Evolutionary conservation across 2,329 filamentous ascomycete genomes (phyloP).

Genomic region (Diplodia seriata): DNA sequence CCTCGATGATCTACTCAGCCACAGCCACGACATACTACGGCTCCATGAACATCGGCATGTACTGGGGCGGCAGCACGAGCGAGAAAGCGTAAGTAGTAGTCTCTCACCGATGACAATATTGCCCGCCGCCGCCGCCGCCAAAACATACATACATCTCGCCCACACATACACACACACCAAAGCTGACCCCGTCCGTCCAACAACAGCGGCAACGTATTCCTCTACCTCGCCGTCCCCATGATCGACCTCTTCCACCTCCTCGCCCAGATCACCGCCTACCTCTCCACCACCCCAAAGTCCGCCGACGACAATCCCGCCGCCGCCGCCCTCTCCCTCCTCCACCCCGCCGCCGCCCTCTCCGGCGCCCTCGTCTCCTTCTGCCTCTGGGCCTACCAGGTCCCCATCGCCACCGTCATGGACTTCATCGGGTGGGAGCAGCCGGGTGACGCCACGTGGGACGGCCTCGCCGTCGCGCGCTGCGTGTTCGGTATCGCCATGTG

Average conservation of each 20-base stretch:
- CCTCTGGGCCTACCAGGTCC: neutral
- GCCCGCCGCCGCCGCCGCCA: too few relatives aligned
- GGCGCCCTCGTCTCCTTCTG: constrained; percentile 1
- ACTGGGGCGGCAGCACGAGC: neutral
- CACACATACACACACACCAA: too few relatives aligned
- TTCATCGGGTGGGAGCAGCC: constrained; percentile 9
- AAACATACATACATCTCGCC: too few relatives aligned
- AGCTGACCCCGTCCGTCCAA: too few relatives aligned
- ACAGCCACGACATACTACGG: neutral
- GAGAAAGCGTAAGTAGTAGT: neutral
- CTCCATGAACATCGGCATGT: neutral
- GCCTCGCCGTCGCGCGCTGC: neutral
- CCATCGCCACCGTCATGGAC: neutral
- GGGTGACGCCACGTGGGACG: neutral
- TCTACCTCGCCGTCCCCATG: constrained; percentile 12
- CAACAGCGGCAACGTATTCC: neutral
- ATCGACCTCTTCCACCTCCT: constrained; percentile 12
- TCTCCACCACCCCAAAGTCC: neutral
- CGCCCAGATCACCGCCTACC: constrained; percentile 7
- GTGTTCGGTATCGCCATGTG: neutral
- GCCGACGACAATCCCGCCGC: neutral
- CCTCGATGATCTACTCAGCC: neutral
- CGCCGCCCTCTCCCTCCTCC: neutral
- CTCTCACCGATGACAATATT: too few relatives aligned
- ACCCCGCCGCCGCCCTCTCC: constrained; percentile 3